Conservation (phyloP, 1,139 yeast genomes). For the Saccharomyces hybrid region DNA sequence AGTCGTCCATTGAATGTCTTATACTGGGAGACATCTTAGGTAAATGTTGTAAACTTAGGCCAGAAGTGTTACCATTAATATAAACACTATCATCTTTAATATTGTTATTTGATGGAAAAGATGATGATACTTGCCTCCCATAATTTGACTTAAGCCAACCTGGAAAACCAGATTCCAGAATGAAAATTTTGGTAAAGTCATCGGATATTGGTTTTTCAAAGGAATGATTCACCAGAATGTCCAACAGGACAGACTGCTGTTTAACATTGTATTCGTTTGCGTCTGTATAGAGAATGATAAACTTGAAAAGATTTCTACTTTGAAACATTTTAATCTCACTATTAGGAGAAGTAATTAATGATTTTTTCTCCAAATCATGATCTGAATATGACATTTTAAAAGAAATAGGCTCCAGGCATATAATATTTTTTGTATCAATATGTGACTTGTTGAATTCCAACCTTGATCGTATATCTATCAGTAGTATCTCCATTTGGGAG, state of each 20-base stretch:
- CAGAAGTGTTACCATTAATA: slow-evolving; percentile 21
- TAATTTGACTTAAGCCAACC: slow-evolving; percentile 17
- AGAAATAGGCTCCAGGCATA: slow-evolving; percentile 67
- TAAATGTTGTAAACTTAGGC: slow-evolving; percentile 17
- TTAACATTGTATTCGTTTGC: slow-evolving; percentile 11
- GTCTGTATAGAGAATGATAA: slow-evolving; percentile 56
- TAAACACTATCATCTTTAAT: slow-evolving; percentile 18
- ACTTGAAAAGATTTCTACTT: slow-evolving; percentile 47
- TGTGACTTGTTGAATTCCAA: slow-evolving; percentile 54
- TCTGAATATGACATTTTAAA: slow-evolving; percentile 44
- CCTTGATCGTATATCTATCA: slow-evolving; percentile 62
- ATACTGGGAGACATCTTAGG: slow-evolving; percentile 19
- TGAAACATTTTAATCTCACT: slow-evolving; percentile 46
- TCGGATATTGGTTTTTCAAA: slow-evolving; percentile 22
- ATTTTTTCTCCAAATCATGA: slow-evolving; percentile 50
- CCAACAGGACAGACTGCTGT: slow-evolving; percentile 19
- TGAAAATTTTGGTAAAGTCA: slow-evolving; percentile 13
- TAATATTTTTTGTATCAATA: slow-evolving; percentile 44
- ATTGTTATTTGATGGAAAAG: slow-evolving; percentile 1
- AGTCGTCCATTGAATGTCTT: slow-evolving; percentile 15
- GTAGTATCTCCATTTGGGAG: slow-evolving; percentile 30
- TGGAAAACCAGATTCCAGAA: slow-evolving; percentile 20
- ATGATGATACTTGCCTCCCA: slow-evolving; percentile 2
- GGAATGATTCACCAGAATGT: slow-evolving; percentile 21
- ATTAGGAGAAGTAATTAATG: slow-evolving; percentile 48